Evolutionary conservation across 2,329 filamentous ascomycete species (phyloP).

Genomic region (Emergomyces pasteurianus): DNA sequence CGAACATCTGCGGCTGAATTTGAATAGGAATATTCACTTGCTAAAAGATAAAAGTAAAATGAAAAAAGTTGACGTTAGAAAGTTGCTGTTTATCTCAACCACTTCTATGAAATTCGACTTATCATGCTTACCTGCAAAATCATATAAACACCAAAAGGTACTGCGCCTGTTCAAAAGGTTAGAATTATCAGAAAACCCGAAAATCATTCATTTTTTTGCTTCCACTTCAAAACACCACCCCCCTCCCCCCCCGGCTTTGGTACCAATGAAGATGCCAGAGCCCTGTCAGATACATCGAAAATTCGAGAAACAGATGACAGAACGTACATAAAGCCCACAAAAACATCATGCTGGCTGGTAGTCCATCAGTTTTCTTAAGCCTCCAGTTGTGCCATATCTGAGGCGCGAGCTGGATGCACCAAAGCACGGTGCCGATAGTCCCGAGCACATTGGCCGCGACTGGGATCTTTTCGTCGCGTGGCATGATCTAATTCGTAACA

Average conservation of each 20-base stretch:
- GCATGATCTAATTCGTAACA: background rate
- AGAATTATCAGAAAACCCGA: background rate
- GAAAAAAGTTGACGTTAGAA: background rate
- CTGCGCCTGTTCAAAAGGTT: constrained; percentile 21
- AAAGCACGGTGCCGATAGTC: constrained; percentile 31
- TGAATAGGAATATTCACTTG: constrained; percentile 45
- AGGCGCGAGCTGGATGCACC: constrained; percentile 29
- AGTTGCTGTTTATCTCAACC: background rate
- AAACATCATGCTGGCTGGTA: constrained; percentile 50
- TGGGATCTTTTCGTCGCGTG: constrained; percentile 17
- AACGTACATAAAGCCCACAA: constrained; percentile 46
- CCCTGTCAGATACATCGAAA: background rate
- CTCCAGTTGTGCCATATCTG: constrained; percentile 53
- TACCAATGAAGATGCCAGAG: background rate
- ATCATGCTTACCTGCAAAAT: constrained; percentile 33
- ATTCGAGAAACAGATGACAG: background rate
- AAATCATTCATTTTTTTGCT: background rate
- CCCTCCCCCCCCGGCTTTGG: too few species aligned
- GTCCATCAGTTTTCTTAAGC: constrained; percentile 48
- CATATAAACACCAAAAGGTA: constrained; percentile 42
- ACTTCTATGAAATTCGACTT: background rate
- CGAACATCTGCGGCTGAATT: constrained; percentile 44
- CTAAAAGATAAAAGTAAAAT: constrained; percentile 27
- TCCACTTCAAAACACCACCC: too few species aligned
- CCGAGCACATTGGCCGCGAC: constrained; percentile 28